Base-by-base conservation (phyloP, 2,329 filamentous ascomycete species). In the Fusarium palustre region DNA sequence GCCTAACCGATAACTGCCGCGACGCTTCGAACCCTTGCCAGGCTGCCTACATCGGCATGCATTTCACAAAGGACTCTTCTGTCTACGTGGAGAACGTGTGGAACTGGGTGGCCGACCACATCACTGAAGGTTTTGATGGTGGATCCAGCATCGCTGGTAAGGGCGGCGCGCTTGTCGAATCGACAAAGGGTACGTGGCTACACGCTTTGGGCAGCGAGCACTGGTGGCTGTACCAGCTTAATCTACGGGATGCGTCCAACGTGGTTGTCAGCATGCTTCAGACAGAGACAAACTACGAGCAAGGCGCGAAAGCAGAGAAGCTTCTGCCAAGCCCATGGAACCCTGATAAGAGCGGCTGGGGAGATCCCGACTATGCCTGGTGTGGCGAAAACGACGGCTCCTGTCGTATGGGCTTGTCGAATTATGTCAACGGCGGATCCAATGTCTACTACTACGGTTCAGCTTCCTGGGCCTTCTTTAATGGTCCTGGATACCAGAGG, bases 31-130 rank as follows among this genome's bases (percentile, higher is more conserved):
- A 50, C 12, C 47, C 47, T 2, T 50, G 47, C 47, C 47, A 50
- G 33, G 47, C 10, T 16, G 47, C 47, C 7, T 50, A 50, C 12
- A 11, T 50, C 7, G 47, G 47, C 12, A 50, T 50, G 22, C 47
- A 85, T 65, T 48, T 87, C 9, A 86, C 83, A 0, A 30, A 71
- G 0, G 48, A 77, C 24, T 78, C 82, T 42, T 86, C 84, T 22
- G 86, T 84, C 10, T 84, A 84, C 60, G 69, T 84, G 33, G 81
- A 84, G 66, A 84, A 86, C 67, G 77, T 82, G 60, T 91, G 89
- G 88, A 85, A 88, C 69, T 92, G 89, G 90, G 86, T 88, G 16
- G 86, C 89, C 2, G 90, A 92, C 73, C 90, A 92, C 77, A 56
- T 56, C 25, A 56, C 45, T 11, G 54, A 56, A 12, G 47, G n/a